Evolutionary conservation across 2,329 filamentous ascomycete species (phyloP).

Genomic region (Fusarium veterinarium): DNA sequence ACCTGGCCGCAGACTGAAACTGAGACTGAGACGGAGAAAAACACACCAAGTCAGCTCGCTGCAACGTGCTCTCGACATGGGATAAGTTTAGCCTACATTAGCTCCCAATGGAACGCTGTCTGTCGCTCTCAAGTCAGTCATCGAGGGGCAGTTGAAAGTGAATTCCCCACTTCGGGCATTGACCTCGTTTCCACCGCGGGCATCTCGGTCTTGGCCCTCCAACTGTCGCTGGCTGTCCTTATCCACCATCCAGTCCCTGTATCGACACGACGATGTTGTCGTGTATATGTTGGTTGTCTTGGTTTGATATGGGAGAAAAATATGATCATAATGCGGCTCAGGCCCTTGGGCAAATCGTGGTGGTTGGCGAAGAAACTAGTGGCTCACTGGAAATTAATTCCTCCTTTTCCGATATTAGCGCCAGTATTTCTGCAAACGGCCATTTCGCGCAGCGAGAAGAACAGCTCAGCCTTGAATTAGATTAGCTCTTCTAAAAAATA

Average conservation of each 20-base stretch:
- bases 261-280: not conserved
- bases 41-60: not conserved
- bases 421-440: not conserved
- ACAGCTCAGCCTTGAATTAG: not conserved
- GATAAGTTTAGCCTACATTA: not conserved
- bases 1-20: not conserved
- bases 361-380: not conserved
- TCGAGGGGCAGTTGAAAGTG: not conserved
- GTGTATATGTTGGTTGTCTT: not conserved
- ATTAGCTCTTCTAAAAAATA: not conserved
- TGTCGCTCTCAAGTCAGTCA: not conserved
- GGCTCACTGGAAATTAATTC: conserved; percentile 7
- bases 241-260: not conserved
- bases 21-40: not conserved
- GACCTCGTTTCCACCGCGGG: not conserved
- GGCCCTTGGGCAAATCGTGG: not conserved
- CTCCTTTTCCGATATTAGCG: not conserved
- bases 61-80: not conserved
- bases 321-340: not conserved
- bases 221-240: not conserved
- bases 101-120: not conserved
- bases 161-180: not conserved
- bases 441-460: not conserved
- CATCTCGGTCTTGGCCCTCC: not conserved
- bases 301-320: not conserved